phyloP scores from a whole-genome alignment of 352 stramenopile species.

The Blastocystis sp. region DNA sequence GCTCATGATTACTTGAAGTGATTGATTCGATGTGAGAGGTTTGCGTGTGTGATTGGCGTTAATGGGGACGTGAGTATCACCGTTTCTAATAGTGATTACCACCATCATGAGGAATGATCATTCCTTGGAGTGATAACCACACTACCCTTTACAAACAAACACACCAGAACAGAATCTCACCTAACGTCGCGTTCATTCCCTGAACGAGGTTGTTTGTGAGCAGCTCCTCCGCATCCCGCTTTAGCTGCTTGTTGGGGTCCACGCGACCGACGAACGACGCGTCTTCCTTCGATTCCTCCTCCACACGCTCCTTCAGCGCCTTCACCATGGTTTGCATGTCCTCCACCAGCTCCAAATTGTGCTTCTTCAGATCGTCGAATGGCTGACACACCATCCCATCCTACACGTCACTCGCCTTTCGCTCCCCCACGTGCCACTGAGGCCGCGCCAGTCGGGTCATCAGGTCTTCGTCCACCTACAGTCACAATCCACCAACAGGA shows the following conservation, averaged over 20 bases:
- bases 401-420: not conserved
- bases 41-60: too few relatives aligned
- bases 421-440: constrained; percentile 8
- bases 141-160: too few relatives aligned
- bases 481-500: not conserved
- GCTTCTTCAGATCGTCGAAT: not conserved
- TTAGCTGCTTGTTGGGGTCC: constrained; percentile 29
- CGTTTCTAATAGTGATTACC: too few relatives aligned
- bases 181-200: constrained; percentile 34
- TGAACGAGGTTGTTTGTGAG: constrained; percentile 32
- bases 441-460: constrained; percentile 21
- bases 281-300: constrained; percentile 4
- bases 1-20: too few relatives aligned
- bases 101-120: too few relatives aligned
- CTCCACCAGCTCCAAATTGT: not conserved
- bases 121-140: too few relatives aligned
- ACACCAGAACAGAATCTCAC: constrained; percentile 43
- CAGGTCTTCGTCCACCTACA: constrained; percentile 33
- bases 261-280: not conserved
- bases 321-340: not conserved
- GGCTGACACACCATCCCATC: constrained; percentile 31
- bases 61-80: too few relatives aligned
- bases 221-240: constrained; percentile 23
- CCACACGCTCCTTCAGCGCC: constrained; percentile 28
- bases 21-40: too few relatives aligned